These are phyloP conservation scores for Fusarium sp. DNA, from an alignment of 2,329 filamentous ascomycete genomes.

Conservation along the genomic window DNA sequence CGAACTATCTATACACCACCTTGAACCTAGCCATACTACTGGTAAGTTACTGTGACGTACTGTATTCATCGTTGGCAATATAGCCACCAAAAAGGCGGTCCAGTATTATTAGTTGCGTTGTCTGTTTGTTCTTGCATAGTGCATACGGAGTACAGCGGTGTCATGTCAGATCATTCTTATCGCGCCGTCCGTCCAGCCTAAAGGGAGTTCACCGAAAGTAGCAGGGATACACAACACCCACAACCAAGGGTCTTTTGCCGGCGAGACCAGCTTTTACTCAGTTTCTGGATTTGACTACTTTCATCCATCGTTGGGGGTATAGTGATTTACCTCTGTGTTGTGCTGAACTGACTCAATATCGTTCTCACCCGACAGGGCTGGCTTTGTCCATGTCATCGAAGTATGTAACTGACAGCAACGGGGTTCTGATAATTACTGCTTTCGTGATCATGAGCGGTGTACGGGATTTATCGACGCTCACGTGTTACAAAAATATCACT, in stretches of 20 bases:
- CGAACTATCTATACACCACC: slow-evolving; percentile 27
- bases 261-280: slow-evolving; percentile 10
- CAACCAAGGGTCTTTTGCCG: slow-evolving; percentile 5
- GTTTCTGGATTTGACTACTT: slow-evolving; percentile 18
- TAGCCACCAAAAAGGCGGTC: slow-evolving; percentile 25
- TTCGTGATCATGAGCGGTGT: slow-evolving; percentile 4
- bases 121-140: neutral
- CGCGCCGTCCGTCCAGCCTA: slow-evolving; percentile 24
- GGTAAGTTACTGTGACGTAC: neutral
- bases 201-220: slow-evolving; percentile 37
- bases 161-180: slow-evolving; percentile 51
- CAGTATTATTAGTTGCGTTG: slow-evolving; percentile 41
- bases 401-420: neutral
- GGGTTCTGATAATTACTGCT: slow-evolving; percentile 4
- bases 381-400: slow-evolving; percentile 4
- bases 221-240: slow-evolving; percentile 23
- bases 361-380: slow-evolving; percentile 12
- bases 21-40: slow-evolving; percentile 16
- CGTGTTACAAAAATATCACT: neutral
- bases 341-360: slow-evolving; percentile 19
- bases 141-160: slow-evolving; percentile 6
- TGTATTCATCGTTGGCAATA: too few relatives aligned
- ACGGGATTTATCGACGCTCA: neutral
- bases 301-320: neutral
- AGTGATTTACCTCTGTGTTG: too few relatives aligned